Conservation (phyloP, 2,329 filamentous ascomycete species). For the Tolypocladium pustulatum region DNA sequence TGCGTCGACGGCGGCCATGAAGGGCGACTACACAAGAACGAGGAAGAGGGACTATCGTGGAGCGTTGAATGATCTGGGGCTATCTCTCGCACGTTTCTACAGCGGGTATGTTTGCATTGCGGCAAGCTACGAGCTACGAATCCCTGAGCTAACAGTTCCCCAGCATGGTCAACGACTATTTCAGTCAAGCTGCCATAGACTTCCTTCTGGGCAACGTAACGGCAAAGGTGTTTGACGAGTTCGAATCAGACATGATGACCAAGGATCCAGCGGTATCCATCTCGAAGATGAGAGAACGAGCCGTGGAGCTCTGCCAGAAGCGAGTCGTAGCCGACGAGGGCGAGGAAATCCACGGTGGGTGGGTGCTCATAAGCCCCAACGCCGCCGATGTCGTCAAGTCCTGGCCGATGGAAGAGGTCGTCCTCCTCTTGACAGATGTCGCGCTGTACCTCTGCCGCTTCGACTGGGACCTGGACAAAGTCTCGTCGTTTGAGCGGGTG, state of each 20-base stretch:
- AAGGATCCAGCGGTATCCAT: slow-evolving; percentile 86
- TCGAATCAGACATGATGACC: slow-evolving; percentile 86
- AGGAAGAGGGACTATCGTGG: slow-evolving; percentile 84
- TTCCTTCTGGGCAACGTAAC: slow-evolving; percentile 86
- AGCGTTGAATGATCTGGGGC: slow-evolving; percentile 79
- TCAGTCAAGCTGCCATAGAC: slow-evolving; percentile 89
- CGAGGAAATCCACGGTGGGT: slow-evolving; percentile 81
- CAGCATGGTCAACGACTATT: slow-evolving; percentile 97
- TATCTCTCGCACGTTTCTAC: slow-evolving; percentile 71
- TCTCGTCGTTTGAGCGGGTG: slow-evolving; percentile 82
- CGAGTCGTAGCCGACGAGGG: slow-evolving; percentile 75
- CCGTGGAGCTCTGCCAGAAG: slow-evolving; percentile 79
- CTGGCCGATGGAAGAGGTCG: slow-evolving; percentile 75
- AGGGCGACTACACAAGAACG: slow-evolving; percentile 92
- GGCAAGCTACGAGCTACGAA: no score
- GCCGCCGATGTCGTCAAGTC: slow-evolving; percentile 58
- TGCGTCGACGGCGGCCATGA: slow-evolving; percentile 87
- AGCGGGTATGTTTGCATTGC: slow-evolving; percentile 40
- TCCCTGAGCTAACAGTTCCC: slow-evolving; percentile 13
- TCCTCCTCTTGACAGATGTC: slow-evolving; percentile 74
- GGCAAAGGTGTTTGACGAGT: slow-evolving; percentile 80
- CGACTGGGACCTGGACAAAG: slow-evolving; percentile 92
- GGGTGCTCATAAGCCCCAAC: slow-evolving; percentile 75
- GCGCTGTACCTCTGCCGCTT: slow-evolving; percentile 86
- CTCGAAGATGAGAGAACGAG: slow-evolving; percentile 71